Evolutionary conservation across 2,329 filamentous ascomycete genomes (phyloP).

Genomic region (Penicillium sp.): DNA sequence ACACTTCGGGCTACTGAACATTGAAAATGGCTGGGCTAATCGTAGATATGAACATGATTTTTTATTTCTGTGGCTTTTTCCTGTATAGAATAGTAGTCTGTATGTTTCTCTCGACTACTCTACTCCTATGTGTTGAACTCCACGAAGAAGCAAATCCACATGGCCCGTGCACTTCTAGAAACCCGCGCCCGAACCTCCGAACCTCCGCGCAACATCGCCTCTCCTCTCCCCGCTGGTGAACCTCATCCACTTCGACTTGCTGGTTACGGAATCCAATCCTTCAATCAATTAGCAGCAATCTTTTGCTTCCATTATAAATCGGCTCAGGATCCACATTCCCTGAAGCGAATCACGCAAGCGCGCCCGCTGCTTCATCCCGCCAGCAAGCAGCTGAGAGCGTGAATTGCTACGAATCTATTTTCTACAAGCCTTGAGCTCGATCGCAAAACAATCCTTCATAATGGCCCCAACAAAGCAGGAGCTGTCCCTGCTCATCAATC

Average conservation of each 20-base stretch:
- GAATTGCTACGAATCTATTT: not conserved
- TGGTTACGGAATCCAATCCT: not conserved
- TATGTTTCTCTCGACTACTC: too few relatives aligned
- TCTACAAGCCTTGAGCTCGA: not conserved
- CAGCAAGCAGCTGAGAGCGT: slow-evolving; percentile 9
- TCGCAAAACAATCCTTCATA: slow-evolving; percentile 10
- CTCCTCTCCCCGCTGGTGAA: not conserved
- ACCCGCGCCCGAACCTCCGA: slow-evolving; percentile 19
- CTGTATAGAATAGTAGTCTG: too few relatives aligned
- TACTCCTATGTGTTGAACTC: not conserved
- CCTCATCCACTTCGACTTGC: not conserved
- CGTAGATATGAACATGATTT: slow-evolving; percentile 36
- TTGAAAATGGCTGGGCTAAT: slow-evolving; percentile 36
- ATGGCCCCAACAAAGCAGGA: slow-evolving; percentile 56
- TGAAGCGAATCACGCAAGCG: slow-evolving; percentile 2
- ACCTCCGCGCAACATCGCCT: slow-evolving; percentile 23
- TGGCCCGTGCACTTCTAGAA: slow-evolving; percentile 32
- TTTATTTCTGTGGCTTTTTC: slow-evolving; percentile 14
- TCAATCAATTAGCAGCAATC: not conserved
- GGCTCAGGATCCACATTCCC: not conserved
- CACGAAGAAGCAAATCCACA: not conserved
- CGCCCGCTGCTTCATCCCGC: not conserved
- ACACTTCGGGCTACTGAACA: slow-evolving; percentile 34
- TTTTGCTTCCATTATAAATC: not conserved
- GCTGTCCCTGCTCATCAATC: slow-evolving; percentile 54